phyloP scores from a whole-genome alignment of 176 grass and related monocot genomes.

The Oryza glumipatula region DNA sequence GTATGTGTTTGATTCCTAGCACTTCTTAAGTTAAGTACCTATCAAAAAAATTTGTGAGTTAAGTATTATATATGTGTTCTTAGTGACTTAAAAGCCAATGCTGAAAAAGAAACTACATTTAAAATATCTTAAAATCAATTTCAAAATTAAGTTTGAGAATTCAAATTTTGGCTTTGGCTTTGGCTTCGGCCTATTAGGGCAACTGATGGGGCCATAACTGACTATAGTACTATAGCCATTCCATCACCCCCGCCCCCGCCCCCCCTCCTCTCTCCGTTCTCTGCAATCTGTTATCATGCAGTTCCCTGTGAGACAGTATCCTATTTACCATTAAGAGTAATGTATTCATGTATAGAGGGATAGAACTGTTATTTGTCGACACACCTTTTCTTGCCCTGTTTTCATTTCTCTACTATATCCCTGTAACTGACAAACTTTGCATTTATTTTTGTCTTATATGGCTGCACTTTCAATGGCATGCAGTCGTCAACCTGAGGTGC shows the following conservation, averaged over 20 bases:
- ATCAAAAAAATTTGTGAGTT: not conserved
- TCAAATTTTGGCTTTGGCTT: too few species aligned
- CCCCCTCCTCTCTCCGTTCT: not conserved
- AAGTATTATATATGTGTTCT: not conserved
- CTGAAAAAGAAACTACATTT: too few species aligned
- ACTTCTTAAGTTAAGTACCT: not conserved
- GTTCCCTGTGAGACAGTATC: not conserved
- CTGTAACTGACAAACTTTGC: not conserved
- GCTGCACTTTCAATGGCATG: conserved; percentile 33
- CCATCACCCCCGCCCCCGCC: not conserved
- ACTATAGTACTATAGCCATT: not conserved
- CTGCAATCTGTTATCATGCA: not conserved
- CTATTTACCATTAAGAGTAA: not conserved
- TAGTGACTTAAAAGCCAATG: too few species aligned
- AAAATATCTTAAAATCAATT: too few species aligned
- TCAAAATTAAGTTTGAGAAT: too few species aligned
- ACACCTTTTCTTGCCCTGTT: not conserved
- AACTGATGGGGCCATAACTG: too few species aligned
- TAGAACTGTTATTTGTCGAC: not conserved
- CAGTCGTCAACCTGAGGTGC: conserved; percentile 91
- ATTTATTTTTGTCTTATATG: conserved; percentile 19
- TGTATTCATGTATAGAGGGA: not conserved
- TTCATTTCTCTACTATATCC: not conserved
- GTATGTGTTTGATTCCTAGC: not conserved
- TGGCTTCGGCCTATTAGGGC: too few species aligned